phyloP scores from a whole-genome alignment of 139 green algal genomes.

The Picochlorum sp. region DNA sequence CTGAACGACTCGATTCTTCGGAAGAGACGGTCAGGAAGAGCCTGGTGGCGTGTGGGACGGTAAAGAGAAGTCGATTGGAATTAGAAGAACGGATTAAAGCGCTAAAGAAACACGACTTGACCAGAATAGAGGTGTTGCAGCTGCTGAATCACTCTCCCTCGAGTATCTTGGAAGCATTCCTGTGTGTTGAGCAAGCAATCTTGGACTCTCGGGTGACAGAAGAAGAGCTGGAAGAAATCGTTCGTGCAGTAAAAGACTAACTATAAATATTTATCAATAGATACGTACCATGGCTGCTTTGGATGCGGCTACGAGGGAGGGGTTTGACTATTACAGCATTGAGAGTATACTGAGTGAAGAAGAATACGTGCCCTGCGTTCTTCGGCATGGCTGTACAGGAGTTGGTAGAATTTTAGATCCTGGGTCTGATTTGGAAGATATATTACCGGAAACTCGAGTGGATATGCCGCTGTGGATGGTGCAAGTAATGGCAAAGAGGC shows the following conservation, averaged over 20 bases:
- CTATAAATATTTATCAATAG: neutral
- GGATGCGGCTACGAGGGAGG: neutral
- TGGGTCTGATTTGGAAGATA: constrained; percentile 18
- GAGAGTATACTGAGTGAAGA: constrained; percentile 29
- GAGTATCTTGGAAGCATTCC: constrained; percentile 36
- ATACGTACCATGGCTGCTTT: neutral
- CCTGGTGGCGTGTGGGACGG: constrained; percentile 7
- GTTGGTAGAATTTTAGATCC: constrained; percentile 34
- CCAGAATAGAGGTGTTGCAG: constrained; percentile 39
- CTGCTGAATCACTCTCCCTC: constrained; percentile 38
- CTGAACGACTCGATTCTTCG: neutral
- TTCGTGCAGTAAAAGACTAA: neutral
- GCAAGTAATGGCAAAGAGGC: constrained; percentile 17
- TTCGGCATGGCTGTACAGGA: constrained; percentile 21
- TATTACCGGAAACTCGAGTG: constrained; percentile 8
- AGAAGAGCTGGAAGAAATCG: constrained; percentile 21
- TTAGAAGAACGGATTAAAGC: constrained; percentile 21
- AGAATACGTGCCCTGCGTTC: constrained; percentile 14
- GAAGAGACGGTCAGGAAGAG: neutral
- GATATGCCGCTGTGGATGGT: constrained; percentile 45
- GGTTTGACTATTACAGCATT: constrained; percentile 21
- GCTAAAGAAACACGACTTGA: constrained; percentile 25
- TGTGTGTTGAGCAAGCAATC: constrained; percentile 24
- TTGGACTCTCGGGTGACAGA: constrained; percentile 39
- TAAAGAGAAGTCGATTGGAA: constrained; percentile 7